Evolutionary conservation across 176 grass and related monocot species (phyloP), one percentile per base, ranked within the genome.

Genomic region (Dendrocalamus sinicus): DNA sequence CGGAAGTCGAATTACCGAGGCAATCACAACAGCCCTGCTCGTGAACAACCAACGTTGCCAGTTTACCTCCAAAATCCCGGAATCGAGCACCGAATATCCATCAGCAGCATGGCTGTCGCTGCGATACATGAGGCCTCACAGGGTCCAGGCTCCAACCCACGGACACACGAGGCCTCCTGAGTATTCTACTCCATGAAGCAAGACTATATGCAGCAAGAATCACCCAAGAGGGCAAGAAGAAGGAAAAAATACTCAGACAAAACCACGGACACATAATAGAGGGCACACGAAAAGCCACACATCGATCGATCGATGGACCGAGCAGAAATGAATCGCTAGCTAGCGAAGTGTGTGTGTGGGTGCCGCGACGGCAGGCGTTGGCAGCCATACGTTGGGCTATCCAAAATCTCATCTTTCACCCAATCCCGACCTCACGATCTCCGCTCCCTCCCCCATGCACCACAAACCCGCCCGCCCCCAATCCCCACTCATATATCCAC

Each of bases 351-450:
- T 8, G n/a, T 8, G 54, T 23, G 82, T 64, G 81, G 81, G 81
- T 8, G 75, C 23, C 26, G 61, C 40, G 83, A 75, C 44, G 83
- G 71, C 50, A 23, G 39, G 8, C 84, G 20, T 19, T 74, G 85
- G 54, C 76, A 80, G 44, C 89, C 89, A 91, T 88, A 63, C 89
- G 35, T 78, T 50, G 80, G 35, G 85, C 89, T 91, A 91, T 91
- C 89, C 85, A 50, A 88, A 91, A 91, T 88, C 89, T 85, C 62
- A 88, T 85, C 89, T 69, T 76, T 61, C 61, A n/a, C n/a, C 69
- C 75, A 91, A 91, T 63, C 51, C 40, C 1, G 58, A 45, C 89
- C 89, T 91, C 89, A 91, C 85, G 80, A 84, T 80, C 68, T 6
- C 75, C 14, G 63, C 4, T 40, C 41, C 23, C 79, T 53, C 12